Evolutionary conservation across 352 stramenopile species (phyloP).

Genomic region (Pythium scleroteichum): DNA sequence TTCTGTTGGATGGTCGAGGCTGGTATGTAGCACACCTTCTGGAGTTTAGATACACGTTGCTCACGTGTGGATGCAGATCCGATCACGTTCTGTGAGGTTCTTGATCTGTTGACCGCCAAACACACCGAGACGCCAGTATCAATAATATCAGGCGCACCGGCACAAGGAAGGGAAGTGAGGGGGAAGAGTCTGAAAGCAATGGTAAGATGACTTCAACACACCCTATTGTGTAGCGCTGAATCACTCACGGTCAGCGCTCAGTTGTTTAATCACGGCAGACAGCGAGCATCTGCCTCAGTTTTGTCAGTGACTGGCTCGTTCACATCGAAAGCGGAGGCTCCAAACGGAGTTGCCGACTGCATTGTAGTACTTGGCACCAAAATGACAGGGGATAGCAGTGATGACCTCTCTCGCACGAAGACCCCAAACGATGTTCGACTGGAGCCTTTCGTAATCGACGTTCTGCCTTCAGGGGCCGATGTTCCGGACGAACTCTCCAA

Average conservation of each 20-base stretch:
- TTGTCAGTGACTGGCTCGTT: conserved; percentile 9
- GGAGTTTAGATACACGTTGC: neutral
- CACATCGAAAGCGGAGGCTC: neutral
- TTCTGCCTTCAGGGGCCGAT: conserved; percentile 39
- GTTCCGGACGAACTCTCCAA: conserved; percentile 70
- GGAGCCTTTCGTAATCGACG: conserved; percentile 54
- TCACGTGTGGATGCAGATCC: conserved; percentile 38
- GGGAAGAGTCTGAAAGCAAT: conserved; percentile 19
- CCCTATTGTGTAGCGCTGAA: neutral
- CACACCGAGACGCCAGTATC: conserved; percentile 51
- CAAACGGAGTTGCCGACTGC: conserved; percentile 47
- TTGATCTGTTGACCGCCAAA: conserved; percentile 59
- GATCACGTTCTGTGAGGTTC: conserved; percentile 51
- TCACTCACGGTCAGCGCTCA: neutral
- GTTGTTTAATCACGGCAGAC: conserved; percentile 18
- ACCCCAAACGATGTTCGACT: conserved; percentile 49
- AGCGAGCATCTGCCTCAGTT: conserved; percentile 10
- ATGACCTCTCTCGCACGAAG: conserved; percentile 36
- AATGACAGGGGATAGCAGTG: conserved; percentile 37
- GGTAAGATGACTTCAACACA: no score
- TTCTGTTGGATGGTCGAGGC: conserved; percentile 70
- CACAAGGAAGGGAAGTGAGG: conserved; percentile 12
- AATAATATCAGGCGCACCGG: conserved; percentile 19
- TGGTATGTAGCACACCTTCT: conserved; percentile 29
- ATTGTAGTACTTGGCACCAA: conserved; percentile 58